Conservation (phyloP, 2,329 filamentous ascomycete species). For the Cercospora sp. region DNA sequence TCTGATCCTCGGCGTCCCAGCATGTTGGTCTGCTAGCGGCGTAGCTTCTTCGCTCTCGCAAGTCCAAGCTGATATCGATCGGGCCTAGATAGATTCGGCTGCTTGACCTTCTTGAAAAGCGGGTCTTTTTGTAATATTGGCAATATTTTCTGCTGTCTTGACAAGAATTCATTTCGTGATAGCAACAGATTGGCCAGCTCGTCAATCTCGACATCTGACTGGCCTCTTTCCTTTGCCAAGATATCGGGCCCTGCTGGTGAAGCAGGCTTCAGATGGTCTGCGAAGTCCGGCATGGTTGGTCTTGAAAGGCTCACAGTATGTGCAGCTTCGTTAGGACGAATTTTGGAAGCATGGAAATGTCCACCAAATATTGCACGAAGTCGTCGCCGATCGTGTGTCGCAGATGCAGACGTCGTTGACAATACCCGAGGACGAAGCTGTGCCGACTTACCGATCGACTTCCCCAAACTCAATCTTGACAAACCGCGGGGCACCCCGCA, state of each 20-base stretch:
- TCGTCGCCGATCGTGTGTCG: not conserved
- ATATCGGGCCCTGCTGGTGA: constrained; percentile 49
- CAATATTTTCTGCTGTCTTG: constrained; percentile 51
- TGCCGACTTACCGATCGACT: constrained; percentile 12
- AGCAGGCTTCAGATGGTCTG: constrained; percentile 50
- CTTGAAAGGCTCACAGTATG: not conserved
- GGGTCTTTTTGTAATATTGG: constrained; percentile 49
- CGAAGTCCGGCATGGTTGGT: constrained; percentile 51
- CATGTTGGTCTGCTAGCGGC: constrained; percentile 49
- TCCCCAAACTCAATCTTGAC: constrained; percentile 16
- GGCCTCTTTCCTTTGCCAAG: constrained; percentile 48
- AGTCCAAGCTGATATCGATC: constrained; percentile 56
- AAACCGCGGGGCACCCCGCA: not conserved
- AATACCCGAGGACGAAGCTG: constrained; percentile 12
- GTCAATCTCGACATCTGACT: constrained; percentile 47
- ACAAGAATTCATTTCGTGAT: constrained; percentile 50
- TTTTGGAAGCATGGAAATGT: not conserved
- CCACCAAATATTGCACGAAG: not conserved
- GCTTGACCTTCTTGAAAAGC: constrained; percentile 54
- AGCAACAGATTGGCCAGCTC: constrained; percentile 52
- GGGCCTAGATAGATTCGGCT: constrained; percentile 54
- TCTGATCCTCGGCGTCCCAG: constrained; percentile 54
- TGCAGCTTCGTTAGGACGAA: no score
- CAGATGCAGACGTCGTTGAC: constrained; percentile 3
- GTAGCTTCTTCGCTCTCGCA: constrained; percentile 54